Conservation (phyloP, 805 yeast genomes). For the Tetrapisispora phaffii region DNA sequence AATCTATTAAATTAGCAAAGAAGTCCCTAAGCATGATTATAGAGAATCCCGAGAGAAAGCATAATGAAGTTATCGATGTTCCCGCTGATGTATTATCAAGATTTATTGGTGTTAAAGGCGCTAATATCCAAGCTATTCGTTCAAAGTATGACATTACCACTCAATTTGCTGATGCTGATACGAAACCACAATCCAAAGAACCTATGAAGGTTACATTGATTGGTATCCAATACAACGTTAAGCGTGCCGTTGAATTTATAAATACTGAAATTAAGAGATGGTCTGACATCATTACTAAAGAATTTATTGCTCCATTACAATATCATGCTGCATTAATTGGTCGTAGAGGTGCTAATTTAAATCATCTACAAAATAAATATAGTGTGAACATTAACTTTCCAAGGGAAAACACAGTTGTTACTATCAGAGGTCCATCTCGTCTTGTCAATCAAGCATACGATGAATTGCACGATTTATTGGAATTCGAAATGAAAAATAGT, state of each 20-base stretch:
- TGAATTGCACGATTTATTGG: conserved; percentile 71
- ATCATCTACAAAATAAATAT: conserved; percentile 80
- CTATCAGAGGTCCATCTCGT: conserved; percentile 78
- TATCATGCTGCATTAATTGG: conserved; percentile 81
- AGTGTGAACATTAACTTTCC: conserved; percentile 75
- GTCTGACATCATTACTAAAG: conserved; percentile 68
- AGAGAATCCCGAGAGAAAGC: conserved; percentile 17
- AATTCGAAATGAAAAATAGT: conserved; percentile 82
- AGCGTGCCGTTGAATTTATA: conserved; percentile 56
- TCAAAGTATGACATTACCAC: conserved; percentile 68
- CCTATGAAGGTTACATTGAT: conserved; percentile 46
- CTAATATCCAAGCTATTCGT: conserved; percentile 54
- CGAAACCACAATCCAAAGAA: conserved; percentile 21
- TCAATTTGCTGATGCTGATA: conserved; percentile 52
- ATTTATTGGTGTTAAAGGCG: conserved; percentile 84
- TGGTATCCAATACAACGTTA: conserved; percentile 74
- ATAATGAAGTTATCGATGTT: conserved; percentile 40
- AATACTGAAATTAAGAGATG: conserved; percentile 53
- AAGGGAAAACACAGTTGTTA: conserved; percentile 47
- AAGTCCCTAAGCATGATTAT: conserved; percentile 30
- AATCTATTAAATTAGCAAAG: conserved; percentile 40
- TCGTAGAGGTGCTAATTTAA: conserved; percentile 65
- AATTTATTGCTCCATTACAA: conserved; percentile 60
- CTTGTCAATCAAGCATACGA: conserved; percentile 76
- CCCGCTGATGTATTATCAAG: conserved; percentile 63